Evolutionary conservation across 2,329 filamentous ascomycete species (phyloP).

Genomic region (Exophiala sp.): DNA sequence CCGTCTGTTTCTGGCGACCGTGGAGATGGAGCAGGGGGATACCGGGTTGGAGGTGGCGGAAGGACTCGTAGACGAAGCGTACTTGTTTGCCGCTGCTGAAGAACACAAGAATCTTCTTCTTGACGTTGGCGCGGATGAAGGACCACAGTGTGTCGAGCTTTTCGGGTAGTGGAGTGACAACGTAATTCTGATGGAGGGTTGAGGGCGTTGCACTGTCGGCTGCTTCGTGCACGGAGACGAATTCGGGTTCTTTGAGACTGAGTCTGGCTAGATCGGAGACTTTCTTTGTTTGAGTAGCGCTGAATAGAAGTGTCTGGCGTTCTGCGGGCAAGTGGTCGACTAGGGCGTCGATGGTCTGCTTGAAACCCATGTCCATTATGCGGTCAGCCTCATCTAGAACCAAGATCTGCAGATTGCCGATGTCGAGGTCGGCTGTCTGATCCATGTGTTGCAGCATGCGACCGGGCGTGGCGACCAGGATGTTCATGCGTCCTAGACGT

Average conservation of each 20-base stretch:
- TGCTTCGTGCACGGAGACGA: constrained; percentile 87
- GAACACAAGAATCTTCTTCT: constrained; percentile 93
- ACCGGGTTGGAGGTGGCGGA: constrained; percentile 89
- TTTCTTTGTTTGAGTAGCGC: constrained; percentile 90
- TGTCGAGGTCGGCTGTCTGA: constrained; percentile 84
- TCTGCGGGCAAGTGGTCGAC: constrained; percentile 82
- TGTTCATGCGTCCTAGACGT: constrained; percentile 87
- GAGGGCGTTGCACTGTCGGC: constrained; percentile 75
- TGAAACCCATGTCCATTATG: constrained; percentile 97
- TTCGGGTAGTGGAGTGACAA: constrained; percentile 76
- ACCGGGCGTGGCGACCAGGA: constrained; percentile 90
- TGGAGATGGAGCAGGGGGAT: constrained; percentile 90
- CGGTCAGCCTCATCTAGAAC: constrained; percentile 95
- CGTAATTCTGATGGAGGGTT: constrained; percentile 85
- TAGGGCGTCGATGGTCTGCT: constrained; percentile 84
- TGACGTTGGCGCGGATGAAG: constrained; percentile 86
- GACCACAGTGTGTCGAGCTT: constrained; percentile 92
- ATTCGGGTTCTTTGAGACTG: constrained; percentile 86
- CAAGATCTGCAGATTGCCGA: constrained; percentile 85
- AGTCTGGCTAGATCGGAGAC: constrained; percentile 88
- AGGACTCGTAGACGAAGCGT: constrained; percentile 89
- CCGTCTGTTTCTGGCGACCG: constrained; percentile 87
- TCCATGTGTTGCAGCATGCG: constrained; percentile 94
- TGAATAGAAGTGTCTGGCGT: constrained; percentile 91
- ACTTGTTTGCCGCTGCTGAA: constrained; percentile 95